These are phyloP conservation scores for Calonectria fujianensis DNA, from an alignment of 2,329 filamentous ascomycete genomes.

Conservation along the genomic window DNA sequence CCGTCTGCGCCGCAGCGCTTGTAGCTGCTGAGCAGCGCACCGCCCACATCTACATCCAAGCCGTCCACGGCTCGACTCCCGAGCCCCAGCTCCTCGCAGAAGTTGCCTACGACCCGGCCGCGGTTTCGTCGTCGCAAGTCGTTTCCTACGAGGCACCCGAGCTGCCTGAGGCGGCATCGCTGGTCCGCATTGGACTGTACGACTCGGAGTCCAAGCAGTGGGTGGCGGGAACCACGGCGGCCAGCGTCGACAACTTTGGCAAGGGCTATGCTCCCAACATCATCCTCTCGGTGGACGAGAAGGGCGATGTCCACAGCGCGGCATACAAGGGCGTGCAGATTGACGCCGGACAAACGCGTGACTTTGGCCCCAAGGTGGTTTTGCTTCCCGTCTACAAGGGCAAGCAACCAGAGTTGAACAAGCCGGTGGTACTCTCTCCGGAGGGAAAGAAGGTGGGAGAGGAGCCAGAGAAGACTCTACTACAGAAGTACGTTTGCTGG, in stretches of 20 bases:
- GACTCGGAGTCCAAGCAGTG: slow-evolving; percentile 68
- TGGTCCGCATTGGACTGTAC: slow-evolving; percentile 76
- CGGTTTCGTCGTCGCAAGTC: slow-evolving; percentile 67
- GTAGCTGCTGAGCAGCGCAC: slow-evolving; percentile 65
- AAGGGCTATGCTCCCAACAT: slow-evolving; percentile 78
- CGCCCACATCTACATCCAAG: slow-evolving; percentile 73
- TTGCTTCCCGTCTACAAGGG: slow-evolving; percentile 70
- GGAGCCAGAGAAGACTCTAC: slow-evolving; percentile 76
- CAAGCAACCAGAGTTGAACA: slow-evolving; percentile 76
- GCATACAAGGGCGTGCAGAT: slow-evolving; percentile 74
- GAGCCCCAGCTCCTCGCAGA: slow-evolving; percentile 70
- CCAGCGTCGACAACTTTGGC: slow-evolving; percentile 73
- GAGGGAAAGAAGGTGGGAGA: slow-evolving; percentile 75
- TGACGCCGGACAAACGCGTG: slow-evolving; percentile 78
- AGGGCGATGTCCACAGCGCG: slow-evolving; percentile 69
- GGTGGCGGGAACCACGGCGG: slow-evolving; percentile 74
- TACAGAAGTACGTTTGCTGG: slow-evolving; percentile 76
- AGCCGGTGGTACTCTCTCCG: slow-evolving; percentile 76
- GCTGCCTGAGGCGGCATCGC: slow-evolving; percentile 64
- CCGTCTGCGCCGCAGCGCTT: slow-evolving; percentile 65
- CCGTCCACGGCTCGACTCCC: slow-evolving; percentile 62
- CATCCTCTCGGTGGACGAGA: slow-evolving; percentile 69
- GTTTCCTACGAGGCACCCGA: slow-evolving; percentile 75
- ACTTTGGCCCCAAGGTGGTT: slow-evolving; percentile 77
- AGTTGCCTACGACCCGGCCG: slow-evolving; percentile 72